phyloP scores from a whole-genome alignment of 2,329 filamentous ascomycete genomes.

The Fusarium longipes region DNA sequence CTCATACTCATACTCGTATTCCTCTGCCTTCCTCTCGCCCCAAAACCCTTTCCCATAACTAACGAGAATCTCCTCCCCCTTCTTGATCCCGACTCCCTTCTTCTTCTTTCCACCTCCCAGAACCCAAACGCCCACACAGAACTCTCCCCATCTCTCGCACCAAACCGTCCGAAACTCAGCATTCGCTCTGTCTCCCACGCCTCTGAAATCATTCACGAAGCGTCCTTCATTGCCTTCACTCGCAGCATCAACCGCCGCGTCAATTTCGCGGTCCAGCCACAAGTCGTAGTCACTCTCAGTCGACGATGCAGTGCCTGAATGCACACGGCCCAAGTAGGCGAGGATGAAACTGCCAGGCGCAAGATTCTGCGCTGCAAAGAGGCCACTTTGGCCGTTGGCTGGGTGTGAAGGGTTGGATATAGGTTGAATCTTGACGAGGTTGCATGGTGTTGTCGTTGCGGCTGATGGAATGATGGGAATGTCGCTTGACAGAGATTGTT shows the following conservation, averaged over 20 bases:
- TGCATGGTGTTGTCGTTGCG: constrained; percentile 57
- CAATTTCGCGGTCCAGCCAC: constrained; percentile 67
- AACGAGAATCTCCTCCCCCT: constrained; percentile 72
- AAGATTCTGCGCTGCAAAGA: constrained; percentile 68
- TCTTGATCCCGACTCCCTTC: constrained; percentile 57
- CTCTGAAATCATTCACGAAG: constrained; percentile 75
- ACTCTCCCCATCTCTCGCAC: constrained; percentile 63
- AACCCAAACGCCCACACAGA: constrained; percentile 69
- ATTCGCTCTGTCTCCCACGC: constrained; percentile 64
- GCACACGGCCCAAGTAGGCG: constrained; percentile 71
- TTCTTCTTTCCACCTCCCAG: constrained; percentile 47
- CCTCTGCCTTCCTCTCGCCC: constrained; percentile 54
- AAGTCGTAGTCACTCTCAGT: constrained; percentile 68
- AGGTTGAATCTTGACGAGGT: constrained; percentile 64
- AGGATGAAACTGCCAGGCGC: constrained; percentile 66
- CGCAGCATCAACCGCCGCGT: constrained; percentile 70
- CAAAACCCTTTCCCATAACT: constrained; percentile 77
- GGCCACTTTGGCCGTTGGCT: constrained; percentile 67
- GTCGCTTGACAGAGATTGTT: constrained; percentile 36
- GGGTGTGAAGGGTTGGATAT: constrained; percentile 66
- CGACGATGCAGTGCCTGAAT: constrained; percentile 53
- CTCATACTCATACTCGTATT: constrained; percentile 11
- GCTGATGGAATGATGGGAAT: constrained; percentile 43
- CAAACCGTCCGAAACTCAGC: constrained; percentile 70
- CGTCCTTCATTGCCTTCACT: constrained; percentile 70